Percentiles rank a stretch among this genome's conserved stretches.
These are phyloP conservation scores for Sanghuangporus baumii DNA, from an alignment of 1,284 basidiomycete genomes.

Conservation along the genomic window DNA sequence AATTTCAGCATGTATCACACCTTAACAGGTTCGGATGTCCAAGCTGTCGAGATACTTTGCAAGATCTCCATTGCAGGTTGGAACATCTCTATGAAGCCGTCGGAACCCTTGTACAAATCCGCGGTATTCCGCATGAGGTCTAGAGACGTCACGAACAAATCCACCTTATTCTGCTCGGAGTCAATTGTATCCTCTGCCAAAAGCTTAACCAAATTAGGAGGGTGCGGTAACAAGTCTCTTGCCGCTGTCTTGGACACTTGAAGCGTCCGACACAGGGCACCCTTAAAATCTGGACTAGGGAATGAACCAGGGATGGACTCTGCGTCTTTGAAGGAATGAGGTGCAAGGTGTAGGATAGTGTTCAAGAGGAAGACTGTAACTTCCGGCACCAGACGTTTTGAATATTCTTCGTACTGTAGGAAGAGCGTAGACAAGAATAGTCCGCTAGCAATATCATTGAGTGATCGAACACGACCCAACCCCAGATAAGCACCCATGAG, in stretches of 20 bases:
- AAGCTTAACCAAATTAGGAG: conserved; percentile 44
- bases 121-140: conserved; percentile 64
- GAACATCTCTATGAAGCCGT: conserved; percentile 83
- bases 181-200: conserved; percentile 31
- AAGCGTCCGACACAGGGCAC: conserved; percentile 38
- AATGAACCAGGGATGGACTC: conserved; percentile 58
- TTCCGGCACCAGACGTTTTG: conserved; percentile 89
- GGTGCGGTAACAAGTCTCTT: conserved; percentile 33
- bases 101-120: conserved; percentile 69
- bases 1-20: not conserved
- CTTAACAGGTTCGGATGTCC: conserved; percentile 5
- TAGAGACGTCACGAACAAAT: conserved; percentile 59
- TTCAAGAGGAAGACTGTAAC: conserved; percentile 80
- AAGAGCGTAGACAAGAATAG: conserved; percentile 87
- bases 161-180: conserved; percentile 58
- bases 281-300: conserved; percentile 67
- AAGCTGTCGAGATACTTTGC: conserved; percentile 38
- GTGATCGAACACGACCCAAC: conserved; percentile 72
- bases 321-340: conserved; percentile 45
- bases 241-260: conserved; percentile 37
- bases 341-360: conserved; percentile 67
- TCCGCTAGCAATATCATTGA: conserved; percentile 77
- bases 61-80: conserved; percentile 60
- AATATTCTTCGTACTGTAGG: conserved; percentile 77
- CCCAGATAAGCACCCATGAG: conserved; percentile 92